Evolutionary conservation across 768 basidiomycete genomes (phyloP).

Genomic region (Leccinum longicurvipes): DNA sequence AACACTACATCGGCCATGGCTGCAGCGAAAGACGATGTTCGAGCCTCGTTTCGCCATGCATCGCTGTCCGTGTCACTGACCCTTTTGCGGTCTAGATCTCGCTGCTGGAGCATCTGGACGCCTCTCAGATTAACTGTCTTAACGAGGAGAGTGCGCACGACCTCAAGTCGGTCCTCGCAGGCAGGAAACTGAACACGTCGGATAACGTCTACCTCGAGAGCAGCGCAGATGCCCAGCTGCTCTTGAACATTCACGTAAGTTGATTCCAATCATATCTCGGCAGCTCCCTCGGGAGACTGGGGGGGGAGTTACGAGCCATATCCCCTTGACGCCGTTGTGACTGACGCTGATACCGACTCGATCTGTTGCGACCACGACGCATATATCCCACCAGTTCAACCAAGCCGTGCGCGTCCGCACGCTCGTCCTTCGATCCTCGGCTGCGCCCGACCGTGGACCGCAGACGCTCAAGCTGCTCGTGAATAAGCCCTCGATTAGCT

Average conservation of each 20-base stretch:
- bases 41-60: slow-evolving; percentile 7
- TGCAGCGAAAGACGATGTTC: slow-evolving; percentile 29
- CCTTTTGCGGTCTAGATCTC: slow-evolving; percentile 41
- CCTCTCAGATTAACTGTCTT: slow-evolving; percentile 61
- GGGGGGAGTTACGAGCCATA: too few relatives aligned
- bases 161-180: slow-evolving; percentile 47
- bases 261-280: neutral
- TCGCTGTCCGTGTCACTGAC: slow-evolving; percentile 4
- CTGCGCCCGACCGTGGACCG: slow-evolving; percentile 45
- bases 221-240: slow-evolving; percentile 70
- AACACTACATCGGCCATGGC: slow-evolving; percentile 18
- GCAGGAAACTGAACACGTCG: slow-evolving; percentile 43
- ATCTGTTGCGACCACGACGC: neutral
- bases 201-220: slow-evolving; percentile 51
- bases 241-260: slow-evolving; percentile 63
- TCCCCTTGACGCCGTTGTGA: too few relatives aligned
- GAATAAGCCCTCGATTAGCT: slow-evolving; percentile 59
- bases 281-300: too few relatives aligned
- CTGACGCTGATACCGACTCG: neutral
- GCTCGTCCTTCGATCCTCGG: slow-evolving; percentile 46
- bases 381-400: slow-evolving; percentile 45
- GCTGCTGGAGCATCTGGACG: slow-evolving; percentile 56
- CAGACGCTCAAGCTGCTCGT: slow-evolving; percentile 58
- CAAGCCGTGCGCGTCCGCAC: slow-evolving; percentile 63
- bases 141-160: slow-evolving; percentile 57